These are phyloP conservation scores for Graphilbum ipis-grandicollis DNA, from an alignment of 2,329 filamentous ascomycete genomes.

Conservation along the genomic window DNA sequence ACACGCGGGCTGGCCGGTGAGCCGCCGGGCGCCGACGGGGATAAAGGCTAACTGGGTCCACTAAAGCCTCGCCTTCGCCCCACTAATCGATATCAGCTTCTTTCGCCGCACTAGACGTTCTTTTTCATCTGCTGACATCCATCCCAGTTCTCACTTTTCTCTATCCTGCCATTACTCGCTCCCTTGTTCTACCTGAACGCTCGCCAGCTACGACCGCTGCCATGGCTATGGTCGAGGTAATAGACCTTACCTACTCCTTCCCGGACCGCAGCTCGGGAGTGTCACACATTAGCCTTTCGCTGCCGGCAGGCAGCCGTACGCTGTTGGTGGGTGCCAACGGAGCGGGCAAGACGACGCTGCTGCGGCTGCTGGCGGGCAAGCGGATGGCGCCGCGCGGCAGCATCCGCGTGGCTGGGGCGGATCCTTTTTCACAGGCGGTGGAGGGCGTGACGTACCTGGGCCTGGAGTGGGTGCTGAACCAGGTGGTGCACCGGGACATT, in stretches of 20 bases:
- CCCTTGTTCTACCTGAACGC: too few relatives aligned
- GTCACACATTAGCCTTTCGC: constrained; percentile 50
- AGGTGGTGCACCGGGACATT: constrained; percentile 89
- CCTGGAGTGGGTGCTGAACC: constrained; percentile 95
- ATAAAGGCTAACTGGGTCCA: too few relatives aligned
- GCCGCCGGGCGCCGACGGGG: too few relatives aligned
- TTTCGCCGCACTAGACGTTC: too few relatives aligned
- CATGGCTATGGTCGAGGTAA: constrained; percentile 59
- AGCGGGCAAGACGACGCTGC: constrained; percentile 89
- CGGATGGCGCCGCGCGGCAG: constrained; percentile 64
- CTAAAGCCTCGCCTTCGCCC: too few relatives aligned
- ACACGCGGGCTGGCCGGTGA: constrained; percentile 11
- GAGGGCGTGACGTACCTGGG: constrained; percentile 95
- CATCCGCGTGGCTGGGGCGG: constrained; percentile 64
- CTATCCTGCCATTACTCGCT: too few relatives aligned
- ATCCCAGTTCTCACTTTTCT: too few relatives aligned
- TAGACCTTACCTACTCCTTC: constrained; percentile 72
- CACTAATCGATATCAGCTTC: too few relatives aligned
- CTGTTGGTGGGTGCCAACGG: constrained; percentile 93
- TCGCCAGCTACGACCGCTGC: too few relatives aligned
- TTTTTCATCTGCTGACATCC: too few relatives aligned
- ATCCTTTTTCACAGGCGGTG: constrained; percentile 79
- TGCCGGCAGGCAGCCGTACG: constrained; percentile 72
- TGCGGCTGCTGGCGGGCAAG: constrained; percentile 88
- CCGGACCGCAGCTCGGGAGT: constrained; percentile 72